Evolutionary conservation across 2,329 filamentous ascomycete genomes (phyloP), one percentile per base, ranked within the genome.

Genomic region (Apiospora kogelbergensis): DNA sequence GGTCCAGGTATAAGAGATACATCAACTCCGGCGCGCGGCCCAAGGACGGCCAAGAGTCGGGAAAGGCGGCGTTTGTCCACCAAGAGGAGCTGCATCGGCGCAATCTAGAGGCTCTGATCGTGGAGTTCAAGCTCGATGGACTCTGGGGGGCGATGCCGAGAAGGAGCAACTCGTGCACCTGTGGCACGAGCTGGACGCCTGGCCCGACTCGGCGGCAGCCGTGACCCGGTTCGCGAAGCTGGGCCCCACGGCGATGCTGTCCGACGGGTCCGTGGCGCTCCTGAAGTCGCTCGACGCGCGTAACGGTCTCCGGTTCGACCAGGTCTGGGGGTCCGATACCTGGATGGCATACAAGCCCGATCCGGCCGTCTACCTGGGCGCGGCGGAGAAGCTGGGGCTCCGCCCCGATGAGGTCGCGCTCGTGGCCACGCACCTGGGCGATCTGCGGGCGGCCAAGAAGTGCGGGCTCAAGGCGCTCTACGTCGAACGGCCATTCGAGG

Each of bases 261-360:
- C 85, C 22, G 91, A 91, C 74, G 89, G 88, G 33, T 90, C 90
- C 72, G 74, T 84, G 0, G 79, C 80, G 9, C 79, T 91, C 6
- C 80, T 90, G 30, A 73, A 80, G 1, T 88, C 90, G 73, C 81
- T 91, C 67, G 79, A 82, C 24, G 72, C 74, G 42, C 78, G 85
- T 73, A 84, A 82, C 13, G 75, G 78, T 2, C 80, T 91, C 68
- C 81, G 81, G 0, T 91, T 89, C 74, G 83, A 81, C 33, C 81
- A 85, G 67, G 71, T 90, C 45, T 82, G 86, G 71, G 86, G 85
- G 26, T 85, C 86, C 0, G 88, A 89, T 75, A 80, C 88, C 69
- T 91, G 90, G 73, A 80, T 82, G 26, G 85, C 86, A 0, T 91
- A 90, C 74, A 91, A 91, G 78, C 89, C 89, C 0, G 83, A 85